Base-by-base conservation (phyloP, 768 basidiomycete species). In the Mycena alexandri region DNA sequence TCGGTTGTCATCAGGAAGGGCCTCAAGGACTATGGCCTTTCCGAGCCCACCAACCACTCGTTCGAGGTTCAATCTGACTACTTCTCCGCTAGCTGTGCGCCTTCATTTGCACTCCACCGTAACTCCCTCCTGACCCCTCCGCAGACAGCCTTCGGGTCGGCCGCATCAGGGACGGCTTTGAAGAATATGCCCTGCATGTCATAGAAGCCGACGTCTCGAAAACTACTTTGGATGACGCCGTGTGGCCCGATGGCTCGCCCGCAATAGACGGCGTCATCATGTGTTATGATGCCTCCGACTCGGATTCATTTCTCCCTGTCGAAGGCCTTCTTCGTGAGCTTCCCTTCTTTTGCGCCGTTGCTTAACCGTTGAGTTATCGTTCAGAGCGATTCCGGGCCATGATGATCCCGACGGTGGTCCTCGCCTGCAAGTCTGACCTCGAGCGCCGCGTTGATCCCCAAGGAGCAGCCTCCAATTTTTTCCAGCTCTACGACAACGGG, bases 361-460 rank as follows among this genome's bases (percentile, higher is more conserved):
- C 65, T 24, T 36, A 38, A 21, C 25, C 24, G 17, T 33, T 64
- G 9, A 64, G 22, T 51, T 56, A 51, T 72, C 52, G 67, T 68
- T 48, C 36, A 95, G 93, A 84, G 72, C 79, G 85, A 65, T 90
- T 88, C 77, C 81, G 79, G 72, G 80, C 83, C 57, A 79, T 88
- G 74, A 86, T 85, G 64, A 79, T 92, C 42, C 87, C 92, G 11
- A 80, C 87, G 25, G 84, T 97, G 50, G 92, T 95, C 14, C 82
- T 98, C 16, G 94, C 93, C 5, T 95, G 95, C 81, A 98, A 98
- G 77, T 90, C 90, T 7, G 93, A 97, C 74, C 80, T 91, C 21
- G 82, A 83, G 21, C 81, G 80, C 43, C 81, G 80, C 44, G 82
- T 94, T n/a, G 84, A 90, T 69, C 87, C 91, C 12, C 79, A 82